A percentile compares a stretch with the other conserved stretches of the same genome.
Conservation (phyloP, 371 early-diverging fungal species). For the Mortierella sp. region DNA sequence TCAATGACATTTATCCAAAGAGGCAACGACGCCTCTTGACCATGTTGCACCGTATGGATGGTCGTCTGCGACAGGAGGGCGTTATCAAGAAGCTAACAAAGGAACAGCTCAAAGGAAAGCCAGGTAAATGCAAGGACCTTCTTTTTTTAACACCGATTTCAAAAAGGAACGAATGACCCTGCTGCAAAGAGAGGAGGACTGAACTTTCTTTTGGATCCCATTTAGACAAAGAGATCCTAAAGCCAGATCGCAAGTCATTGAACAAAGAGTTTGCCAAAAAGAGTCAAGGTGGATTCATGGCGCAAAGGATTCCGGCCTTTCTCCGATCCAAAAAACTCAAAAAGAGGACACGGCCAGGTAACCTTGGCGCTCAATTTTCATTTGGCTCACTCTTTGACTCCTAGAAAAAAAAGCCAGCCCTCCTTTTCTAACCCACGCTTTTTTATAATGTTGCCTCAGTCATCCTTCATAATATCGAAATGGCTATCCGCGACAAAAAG, state of each 20-base stretch:
- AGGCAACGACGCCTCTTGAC: constrained; percentile 49
- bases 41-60: constrained; percentile 52
- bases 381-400: background rate
- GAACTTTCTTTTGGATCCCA: no score
- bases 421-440: background rate
- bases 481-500: constrained; percentile 52
- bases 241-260: constrained; percentile 50
- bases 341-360: constrained; percentile 52
- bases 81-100: constrained; percentile 50
- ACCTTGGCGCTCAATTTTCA: background rate
- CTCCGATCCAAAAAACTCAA: constrained; percentile 47
- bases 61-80: constrained; percentile 50
- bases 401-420: background rate
- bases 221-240: constrained; percentile 47
- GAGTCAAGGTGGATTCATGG: constrained; percentile 50
- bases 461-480: constrained; percentile 51
- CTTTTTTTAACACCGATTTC: no score
- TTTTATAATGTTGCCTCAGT: constrained; percentile 9
- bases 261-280: constrained; percentile 47
- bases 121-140: no score
- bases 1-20: constrained; percentile 52
- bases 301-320: constrained; percentile 45
- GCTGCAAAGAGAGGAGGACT: no score
- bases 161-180: no score
- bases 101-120: constrained; percentile 55